Conservation (phyloP, 2,329 filamentous ascomycete species). For the Botrytis tulipae region DNA sequence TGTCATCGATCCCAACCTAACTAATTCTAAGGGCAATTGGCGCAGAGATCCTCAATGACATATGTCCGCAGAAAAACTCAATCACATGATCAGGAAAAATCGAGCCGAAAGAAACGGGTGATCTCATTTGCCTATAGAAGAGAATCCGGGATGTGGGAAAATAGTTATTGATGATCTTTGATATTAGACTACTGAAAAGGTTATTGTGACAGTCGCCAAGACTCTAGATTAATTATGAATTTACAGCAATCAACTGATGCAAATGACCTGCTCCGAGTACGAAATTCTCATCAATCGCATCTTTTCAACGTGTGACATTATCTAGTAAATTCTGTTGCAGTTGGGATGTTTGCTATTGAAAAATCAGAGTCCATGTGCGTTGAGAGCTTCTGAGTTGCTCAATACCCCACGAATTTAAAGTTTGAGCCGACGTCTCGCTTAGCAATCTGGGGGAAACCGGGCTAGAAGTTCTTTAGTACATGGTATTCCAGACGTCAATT, state of each 20-base stretch:
- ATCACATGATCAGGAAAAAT: neutral
- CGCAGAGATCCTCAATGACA: no score
- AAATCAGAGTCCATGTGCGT: neutral
- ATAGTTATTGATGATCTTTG: rapidly evolving
- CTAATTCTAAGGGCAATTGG: no score
- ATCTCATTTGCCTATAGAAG: neutral
- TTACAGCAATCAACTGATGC: neutral
- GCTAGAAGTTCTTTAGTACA: neutral
- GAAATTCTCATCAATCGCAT: neutral
- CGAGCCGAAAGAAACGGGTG: no score
- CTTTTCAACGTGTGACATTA: neutral
- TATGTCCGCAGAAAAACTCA: no score
- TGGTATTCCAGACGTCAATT: neutral
- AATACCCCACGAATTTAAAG: neutral
- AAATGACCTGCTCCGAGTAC: rapidly evolving
- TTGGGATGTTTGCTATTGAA: rapidly evolving
- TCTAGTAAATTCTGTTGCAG: rapidly evolving
- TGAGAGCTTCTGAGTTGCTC: neutral
- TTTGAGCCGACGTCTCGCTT: neutral
- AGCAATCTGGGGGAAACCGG: neutral
- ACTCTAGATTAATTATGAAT: neutral
- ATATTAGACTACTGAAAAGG: neutral
- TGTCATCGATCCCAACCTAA: no score
- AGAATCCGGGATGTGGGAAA: neutral
- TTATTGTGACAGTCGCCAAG: neutral